Evolutionary conservation across 352 stramenopile genomes (phyloP).

Genomic region (Discostella stelligera): DNA sequence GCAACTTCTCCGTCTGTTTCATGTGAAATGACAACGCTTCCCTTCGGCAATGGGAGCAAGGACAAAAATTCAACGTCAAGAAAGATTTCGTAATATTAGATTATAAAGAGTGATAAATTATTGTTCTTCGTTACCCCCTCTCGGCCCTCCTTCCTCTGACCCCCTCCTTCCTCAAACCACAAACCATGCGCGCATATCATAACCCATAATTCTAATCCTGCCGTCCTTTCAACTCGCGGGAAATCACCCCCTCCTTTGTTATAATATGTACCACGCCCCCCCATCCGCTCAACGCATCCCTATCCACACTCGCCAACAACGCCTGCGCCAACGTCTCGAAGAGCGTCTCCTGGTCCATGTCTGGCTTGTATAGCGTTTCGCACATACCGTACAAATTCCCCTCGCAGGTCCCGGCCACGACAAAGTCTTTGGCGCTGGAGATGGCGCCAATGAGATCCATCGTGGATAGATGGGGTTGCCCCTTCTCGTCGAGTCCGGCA

Average conservation of each 20-base stretch:
- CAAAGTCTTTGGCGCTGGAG: slow-evolving; percentile 96
- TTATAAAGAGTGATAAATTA: too few species aligned
- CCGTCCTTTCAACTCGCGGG: slow-evolving; percentile 82
- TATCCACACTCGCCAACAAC: slow-evolving; percentile 96
- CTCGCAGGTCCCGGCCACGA: slow-evolving; percentile 96
- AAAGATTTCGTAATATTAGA: too few species aligned
- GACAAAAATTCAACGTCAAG: too few species aligned
- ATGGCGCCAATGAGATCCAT: slow-evolving; percentile 98
- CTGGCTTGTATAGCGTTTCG: slow-evolving; percentile 95
- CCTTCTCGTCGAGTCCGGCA: slow-evolving; percentile 91
- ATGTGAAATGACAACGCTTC: too few species aligned
- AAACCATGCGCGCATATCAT: background rate
- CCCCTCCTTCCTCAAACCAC: background rate
- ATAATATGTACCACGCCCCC: slow-evolving; percentile 98
- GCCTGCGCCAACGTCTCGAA: slow-evolving; percentile 99
- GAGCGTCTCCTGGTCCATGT: slow-evolving; percentile 86
- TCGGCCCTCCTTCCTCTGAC: background rate
- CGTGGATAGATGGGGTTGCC: slow-evolving; percentile 92
- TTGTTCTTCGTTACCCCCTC: background rate
- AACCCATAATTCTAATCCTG: slow-evolving; percentile 73
- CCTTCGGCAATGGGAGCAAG: too few species aligned
- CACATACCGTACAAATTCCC: slow-evolving; percentile 98
- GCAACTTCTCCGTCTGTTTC: too few species aligned
- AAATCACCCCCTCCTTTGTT: slow-evolving; percentile 81
- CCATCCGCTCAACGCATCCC: slow-evolving; percentile 97